phyloP scores from a whole-genome alignment of 768 basidiomycete species.

The Phylloporus arenicola region DNA sequence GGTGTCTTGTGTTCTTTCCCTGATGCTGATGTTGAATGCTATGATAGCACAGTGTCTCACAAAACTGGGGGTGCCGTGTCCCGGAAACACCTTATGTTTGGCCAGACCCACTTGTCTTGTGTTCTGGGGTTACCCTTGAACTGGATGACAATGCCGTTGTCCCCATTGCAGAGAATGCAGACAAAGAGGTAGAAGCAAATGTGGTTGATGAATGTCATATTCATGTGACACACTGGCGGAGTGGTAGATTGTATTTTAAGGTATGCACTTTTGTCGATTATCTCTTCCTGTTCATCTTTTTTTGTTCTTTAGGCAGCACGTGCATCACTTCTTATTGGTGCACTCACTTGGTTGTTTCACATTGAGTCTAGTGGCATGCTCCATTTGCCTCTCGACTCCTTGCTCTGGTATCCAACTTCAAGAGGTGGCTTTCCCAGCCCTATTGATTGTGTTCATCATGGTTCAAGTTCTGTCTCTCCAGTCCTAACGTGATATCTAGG shows the following conservation, averaged over 20 bases:
- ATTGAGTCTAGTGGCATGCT: conserved; percentile 60
- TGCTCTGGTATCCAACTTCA: conserved; percentile 83
- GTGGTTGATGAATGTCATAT: conserved; percentile 57
- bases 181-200: conserved; percentile 26
- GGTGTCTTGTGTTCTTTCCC: no score
- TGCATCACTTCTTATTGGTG: conserved; percentile 49
- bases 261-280: conserved; percentile 33
- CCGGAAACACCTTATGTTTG: conserved; percentile 58
- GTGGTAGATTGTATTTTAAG: conserved; percentile 64
- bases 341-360: conserved; percentile 78
- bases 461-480: neutral
- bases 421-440: conserved; percentile 55
- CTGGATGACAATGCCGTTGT: conserved; percentile 29
- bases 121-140: conserved; percentile 17
- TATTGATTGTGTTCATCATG: conserved; percentile 48
- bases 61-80: no score
- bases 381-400: conserved; percentile 61
- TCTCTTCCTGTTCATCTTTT: neutral
- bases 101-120: conserved; percentile 61
- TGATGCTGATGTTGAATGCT: no score
- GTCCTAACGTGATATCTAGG: conserved; percentile 34
- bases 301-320: conserved; percentile 50
- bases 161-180: conserved; percentile 45
- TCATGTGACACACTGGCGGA: conserved; percentile 63
- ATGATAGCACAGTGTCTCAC: no score